Percentiles rank a stretch among this genome's conserved stretches.
phyloP scores from a whole-genome alignment of 345 rosid species.

The Gossypium longicalyx region DNA sequence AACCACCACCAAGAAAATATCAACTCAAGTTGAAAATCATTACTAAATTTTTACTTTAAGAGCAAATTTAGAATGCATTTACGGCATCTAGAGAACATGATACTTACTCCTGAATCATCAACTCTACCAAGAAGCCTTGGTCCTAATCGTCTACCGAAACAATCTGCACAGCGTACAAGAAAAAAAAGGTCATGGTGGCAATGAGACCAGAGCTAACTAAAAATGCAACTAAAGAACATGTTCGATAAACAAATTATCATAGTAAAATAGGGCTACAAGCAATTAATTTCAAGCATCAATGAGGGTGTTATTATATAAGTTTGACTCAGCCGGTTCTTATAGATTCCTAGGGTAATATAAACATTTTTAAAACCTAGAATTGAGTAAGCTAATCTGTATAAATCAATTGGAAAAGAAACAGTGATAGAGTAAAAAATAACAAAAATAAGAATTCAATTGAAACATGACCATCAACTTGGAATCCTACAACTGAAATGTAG shows the following conservation, averaged over 20 bases:
- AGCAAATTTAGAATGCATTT: background rate
- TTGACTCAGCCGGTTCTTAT: background rate
- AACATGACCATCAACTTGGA: too few relatives aligned
- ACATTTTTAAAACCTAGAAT: too few relatives aligned
- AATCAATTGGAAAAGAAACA: too few relatives aligned
- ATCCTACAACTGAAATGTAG: too few relatives aligned
- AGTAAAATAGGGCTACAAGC: background rate
- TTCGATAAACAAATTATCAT: background rate
- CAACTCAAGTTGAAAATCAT: constrained; percentile 23
- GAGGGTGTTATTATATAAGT: background rate
- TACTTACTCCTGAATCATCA: constrained; percentile 88
- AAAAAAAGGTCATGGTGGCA: constrained; percentile 17
- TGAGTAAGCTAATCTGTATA: too few relatives aligned
- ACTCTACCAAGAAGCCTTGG: constrained; percentile 86
- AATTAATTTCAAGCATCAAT: background rate
- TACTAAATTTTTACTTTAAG: constrained; percentile 4
- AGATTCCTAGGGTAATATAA: background rate
- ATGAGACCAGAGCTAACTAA: background rate
- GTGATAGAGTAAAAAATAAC: too few relatives aligned
- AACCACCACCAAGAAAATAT: constrained; percentile 21
- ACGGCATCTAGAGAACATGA: background rate
- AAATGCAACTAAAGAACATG: background rate
- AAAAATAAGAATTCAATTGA: too few relatives aligned
- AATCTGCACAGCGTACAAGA: constrained; percentile 48
- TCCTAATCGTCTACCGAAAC: constrained; percentile 97